These are phyloP conservation scores for Astrephomene gubernaculifera DNA, from an alignment of 139 green algal species.

Conservation along the genomic window DNA sequence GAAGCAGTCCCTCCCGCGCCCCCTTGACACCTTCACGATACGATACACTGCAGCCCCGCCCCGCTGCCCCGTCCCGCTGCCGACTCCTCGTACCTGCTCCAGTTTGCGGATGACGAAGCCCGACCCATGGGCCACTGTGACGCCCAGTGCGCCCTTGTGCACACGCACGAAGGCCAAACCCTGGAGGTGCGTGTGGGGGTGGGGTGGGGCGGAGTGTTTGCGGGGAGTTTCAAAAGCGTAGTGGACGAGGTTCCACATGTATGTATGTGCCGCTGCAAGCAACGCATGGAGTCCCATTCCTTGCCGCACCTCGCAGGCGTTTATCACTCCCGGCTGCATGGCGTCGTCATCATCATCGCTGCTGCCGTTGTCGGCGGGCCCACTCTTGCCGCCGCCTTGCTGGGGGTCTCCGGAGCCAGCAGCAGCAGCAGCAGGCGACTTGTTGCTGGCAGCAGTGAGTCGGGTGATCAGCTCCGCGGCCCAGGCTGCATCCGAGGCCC, in stretches of 20 bases:
- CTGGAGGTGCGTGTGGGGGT: background rate
- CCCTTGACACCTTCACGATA: too few relatives aligned
- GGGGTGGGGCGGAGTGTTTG: background rate
- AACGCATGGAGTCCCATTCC: too few relatives aligned
- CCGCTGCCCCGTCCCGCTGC: too few relatives aligned
- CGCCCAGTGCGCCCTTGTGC: slow-evolving; percentile 8
- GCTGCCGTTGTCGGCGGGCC: too few relatives aligned
- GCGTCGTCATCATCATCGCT: slow-evolving; percentile 24
- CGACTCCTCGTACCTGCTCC: slow-evolving; percentile 27
- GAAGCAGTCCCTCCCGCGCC: too few relatives aligned
- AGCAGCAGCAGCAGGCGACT: too few relatives aligned
- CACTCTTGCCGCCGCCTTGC: too few relatives aligned
- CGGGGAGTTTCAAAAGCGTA: too few relatives aligned
- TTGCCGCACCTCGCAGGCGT: slow-evolving; percentile 41
- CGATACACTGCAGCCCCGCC: too few relatives aligned
- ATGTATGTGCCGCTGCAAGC: too few relatives aligned
- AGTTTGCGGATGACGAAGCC: slow-evolving; percentile 44
- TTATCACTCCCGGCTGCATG: slow-evolving; percentile 32
- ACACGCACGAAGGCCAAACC: slow-evolving; percentile 21
- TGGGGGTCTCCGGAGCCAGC: too few relatives aligned
- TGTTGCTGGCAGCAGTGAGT: background rate
- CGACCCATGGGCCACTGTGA: background rate
- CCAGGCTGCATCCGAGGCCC: background rate
- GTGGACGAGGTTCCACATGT: too few relatives aligned
- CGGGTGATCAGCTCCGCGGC: slow-evolving; percentile 11